Conservation (phyloP, 225 moss, liverwort and hornwort genomes). For the Rhytidiadelphus loreus region DNA sequence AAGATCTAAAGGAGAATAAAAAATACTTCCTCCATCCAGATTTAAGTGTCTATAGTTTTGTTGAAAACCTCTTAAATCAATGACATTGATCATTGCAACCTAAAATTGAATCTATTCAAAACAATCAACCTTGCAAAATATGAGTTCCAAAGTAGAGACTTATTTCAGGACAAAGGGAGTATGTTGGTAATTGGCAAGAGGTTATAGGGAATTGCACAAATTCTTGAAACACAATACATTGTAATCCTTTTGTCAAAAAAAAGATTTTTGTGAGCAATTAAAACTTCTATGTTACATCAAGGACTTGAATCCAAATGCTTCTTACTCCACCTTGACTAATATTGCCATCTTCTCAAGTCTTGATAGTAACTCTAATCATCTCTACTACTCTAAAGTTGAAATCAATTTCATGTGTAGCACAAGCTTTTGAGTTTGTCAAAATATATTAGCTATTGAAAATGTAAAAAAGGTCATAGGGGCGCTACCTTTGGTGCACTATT, state of each 20-base stretch:
- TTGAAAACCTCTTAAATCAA: not conserved
- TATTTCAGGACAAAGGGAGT: accelerated
- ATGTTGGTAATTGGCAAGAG: not conserved
- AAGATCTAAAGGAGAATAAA: not conserved
- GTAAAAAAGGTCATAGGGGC: no score
- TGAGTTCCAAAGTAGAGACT: not conserved
- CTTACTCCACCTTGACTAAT: not conserved
- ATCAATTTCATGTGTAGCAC: no score
- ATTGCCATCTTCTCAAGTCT: not conserved
- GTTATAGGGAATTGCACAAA: not conserved
- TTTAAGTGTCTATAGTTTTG: not conserved
- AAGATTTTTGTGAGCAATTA: not conserved
- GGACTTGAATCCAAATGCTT: not conserved
- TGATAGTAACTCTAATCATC: not conserved
- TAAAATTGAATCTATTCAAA: not conserved
- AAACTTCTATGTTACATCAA: not conserved
- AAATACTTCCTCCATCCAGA: not conserved
- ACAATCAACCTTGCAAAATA: not conserved
- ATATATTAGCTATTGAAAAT: not conserved
- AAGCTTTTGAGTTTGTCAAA: not conserved
- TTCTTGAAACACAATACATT: not conserved
- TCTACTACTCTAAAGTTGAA: not conserved
- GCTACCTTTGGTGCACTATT: no score
- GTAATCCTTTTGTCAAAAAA: not conserved
- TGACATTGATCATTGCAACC: not conserved